These are phyloP conservation scores for Sclerotinia nivalis DNA, from an alignment of 2,329 filamentous ascomycete species.

Conservation along the genomic window DNA sequence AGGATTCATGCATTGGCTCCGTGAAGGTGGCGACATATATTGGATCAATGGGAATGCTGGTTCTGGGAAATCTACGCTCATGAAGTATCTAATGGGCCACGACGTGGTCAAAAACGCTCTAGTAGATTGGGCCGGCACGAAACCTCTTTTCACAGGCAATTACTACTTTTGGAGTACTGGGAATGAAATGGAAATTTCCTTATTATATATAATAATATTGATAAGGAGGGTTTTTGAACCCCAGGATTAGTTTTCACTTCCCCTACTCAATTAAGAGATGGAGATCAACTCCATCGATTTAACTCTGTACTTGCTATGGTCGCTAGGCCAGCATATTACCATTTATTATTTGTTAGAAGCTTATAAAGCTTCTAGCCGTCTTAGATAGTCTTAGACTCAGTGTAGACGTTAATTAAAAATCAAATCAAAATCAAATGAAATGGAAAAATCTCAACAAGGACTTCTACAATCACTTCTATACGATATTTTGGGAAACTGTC, in stretches of 20 bases:
- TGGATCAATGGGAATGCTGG: slow-evolving; percentile 34
- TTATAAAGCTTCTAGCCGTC: no score
- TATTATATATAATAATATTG: no score
- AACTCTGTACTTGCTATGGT: no score
- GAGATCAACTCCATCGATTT: no score
- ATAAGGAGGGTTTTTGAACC: no score
- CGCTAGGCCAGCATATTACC: no score
- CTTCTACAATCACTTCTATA: slow-evolving; percentile 26
- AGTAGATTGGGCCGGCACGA: slow-evolving; percentile 35
- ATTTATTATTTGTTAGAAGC: no score
- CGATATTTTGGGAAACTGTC: slow-evolving; percentile 7
- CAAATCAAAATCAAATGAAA: no score
- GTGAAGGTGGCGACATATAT: slow-evolving; percentile 18
- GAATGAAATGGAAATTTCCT: slow-evolving; percentile 33
- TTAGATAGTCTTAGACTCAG: no score
- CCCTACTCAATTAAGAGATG: no score
- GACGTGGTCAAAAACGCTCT: slow-evolving; percentile 26
- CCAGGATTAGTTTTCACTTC: no score
- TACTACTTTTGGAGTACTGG: slow-evolving; percentile 52
- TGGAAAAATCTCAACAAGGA: slow-evolving; percentile 27
- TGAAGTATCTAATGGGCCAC: slow-evolving; percentile 27
- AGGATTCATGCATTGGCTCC: slow-evolving; percentile 26
- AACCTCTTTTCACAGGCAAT: slow-evolving; percentile 37
- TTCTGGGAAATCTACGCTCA: slow-evolving; percentile 30
- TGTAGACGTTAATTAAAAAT: no score